Conservation (phyloP, 2,329 filamentous ascomycete species). For the Aaosphaeria arxii region DNA sequence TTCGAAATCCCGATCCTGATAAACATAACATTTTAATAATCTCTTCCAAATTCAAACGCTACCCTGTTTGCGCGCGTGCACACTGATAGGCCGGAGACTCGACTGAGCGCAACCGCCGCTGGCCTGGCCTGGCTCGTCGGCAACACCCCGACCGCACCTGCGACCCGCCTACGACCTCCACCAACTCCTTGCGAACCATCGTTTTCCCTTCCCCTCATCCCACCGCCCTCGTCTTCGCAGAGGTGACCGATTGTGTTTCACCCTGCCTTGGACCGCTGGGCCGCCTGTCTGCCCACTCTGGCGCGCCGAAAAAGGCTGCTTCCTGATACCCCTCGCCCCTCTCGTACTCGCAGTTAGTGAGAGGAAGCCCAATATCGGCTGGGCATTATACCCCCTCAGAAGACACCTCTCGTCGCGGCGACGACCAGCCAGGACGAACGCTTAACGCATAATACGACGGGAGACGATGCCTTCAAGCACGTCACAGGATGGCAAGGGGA, state of each 20-base stretch:
- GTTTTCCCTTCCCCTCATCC: no score
- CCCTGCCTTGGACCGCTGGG: slow-evolving; percentile 6
- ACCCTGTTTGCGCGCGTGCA: no score
- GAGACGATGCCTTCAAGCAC: slow-evolving; percentile 53
- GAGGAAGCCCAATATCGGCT: no score
- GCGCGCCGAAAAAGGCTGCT: background rate
- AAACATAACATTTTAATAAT: no score
- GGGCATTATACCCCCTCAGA: no score
- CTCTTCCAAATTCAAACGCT: no score
- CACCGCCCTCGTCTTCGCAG: background rate
- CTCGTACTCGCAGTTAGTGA: no score
- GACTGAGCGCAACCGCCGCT: no score
- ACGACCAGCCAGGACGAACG: background rate
- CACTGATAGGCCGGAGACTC: no score
- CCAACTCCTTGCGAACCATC: no score
- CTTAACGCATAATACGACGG: slow-evolving; percentile 7
- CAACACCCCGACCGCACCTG: background rate
- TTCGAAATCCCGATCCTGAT: no score
- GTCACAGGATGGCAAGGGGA: slow-evolving; percentile 70
- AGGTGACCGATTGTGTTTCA: slow-evolving; percentile 3
- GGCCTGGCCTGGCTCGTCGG: background rate
- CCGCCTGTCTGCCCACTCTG: background rate
- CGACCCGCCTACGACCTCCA: background rate
- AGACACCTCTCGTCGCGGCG: background rate
- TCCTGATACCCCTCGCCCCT: background rate